Evolutionary conservation across 768 basidiomycete species (phyloP).

Genomic region (Tremella fuciformis): DNA sequence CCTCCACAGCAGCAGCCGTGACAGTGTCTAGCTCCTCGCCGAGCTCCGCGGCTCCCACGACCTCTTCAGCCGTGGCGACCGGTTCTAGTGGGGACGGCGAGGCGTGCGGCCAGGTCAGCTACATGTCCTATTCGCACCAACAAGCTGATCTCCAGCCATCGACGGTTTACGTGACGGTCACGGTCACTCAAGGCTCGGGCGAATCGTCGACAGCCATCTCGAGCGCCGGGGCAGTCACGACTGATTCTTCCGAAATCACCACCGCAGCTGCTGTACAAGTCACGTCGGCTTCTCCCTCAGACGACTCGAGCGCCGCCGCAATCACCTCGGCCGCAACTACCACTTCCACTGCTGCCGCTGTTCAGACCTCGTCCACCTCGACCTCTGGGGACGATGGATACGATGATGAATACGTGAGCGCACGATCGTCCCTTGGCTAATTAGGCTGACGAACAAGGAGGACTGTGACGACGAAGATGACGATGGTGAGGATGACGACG

Average conservation of each 20-base stretch:
- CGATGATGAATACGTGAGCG: background rate
- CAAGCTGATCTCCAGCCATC: too few relatives aligned
- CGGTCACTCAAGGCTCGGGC: too few relatives aligned
- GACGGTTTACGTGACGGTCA: too few relatives aligned
- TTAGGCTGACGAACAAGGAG: background rate
- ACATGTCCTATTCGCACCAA: too few relatives aligned
- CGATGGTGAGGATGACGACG: background rate
- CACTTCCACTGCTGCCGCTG: background rate
- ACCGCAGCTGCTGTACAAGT: background rate
- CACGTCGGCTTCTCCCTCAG: background rate
- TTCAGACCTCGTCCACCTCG: background rate
- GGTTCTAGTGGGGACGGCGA: too few relatives aligned
- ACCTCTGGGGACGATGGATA: background rate
- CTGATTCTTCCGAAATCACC: background rate
- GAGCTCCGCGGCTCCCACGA: background rate
- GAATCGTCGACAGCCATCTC: too few relatives aligned
- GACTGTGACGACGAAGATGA: background rate
- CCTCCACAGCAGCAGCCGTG: slow-evolving; percentile 1
- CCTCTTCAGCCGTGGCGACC: background rate
- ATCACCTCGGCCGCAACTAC: background rate
- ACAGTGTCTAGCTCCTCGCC: slow-evolving; percentile 2
- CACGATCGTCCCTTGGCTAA: background rate
- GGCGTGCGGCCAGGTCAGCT: too few relatives aligned
- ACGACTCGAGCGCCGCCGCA: background rate
- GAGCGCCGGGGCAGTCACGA: background rate